Percentiles rank a stretch among this genome's conserved stretches.
These are phyloP conservation scores for Leucosporidium creatinivorum DNA, from an alignment of 768 basidiomycete genomes.

Conservation along the genomic window DNA sequence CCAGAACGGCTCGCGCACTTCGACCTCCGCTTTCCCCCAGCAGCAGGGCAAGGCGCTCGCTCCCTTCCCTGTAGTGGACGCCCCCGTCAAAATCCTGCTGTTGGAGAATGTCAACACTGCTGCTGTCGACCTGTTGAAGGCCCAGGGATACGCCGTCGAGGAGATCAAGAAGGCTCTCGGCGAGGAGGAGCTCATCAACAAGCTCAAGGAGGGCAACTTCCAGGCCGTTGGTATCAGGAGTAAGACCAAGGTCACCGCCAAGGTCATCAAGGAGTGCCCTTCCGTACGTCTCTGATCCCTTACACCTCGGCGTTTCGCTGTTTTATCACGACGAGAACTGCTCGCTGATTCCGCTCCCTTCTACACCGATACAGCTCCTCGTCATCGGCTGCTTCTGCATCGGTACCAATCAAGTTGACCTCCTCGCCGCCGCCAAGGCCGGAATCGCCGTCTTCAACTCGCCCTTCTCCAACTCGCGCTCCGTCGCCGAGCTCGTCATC, in stretches of 20 bases:
- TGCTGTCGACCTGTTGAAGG: constrained; percentile 69
- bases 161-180: constrained; percentile 73
- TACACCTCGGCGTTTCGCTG: neutral
- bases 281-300: constrained; percentile 52
- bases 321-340: neutral
- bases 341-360: neutral
- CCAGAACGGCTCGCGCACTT: neutral
- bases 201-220: constrained; percentile 63
- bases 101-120: constrained; percentile 65
- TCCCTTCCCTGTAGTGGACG: constrained; percentile 40
- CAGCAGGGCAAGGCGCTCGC: constrained; percentile 4
- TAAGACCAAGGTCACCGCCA: constrained; percentile 92
- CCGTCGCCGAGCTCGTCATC: constrained; percentile 96
- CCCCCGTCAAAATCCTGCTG: constrained; percentile 72
- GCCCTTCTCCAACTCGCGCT: constrained; percentile 78
- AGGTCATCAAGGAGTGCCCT: constrained; percentile 74
- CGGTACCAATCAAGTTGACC: constrained; percentile 95
- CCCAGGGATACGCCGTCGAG: constrained; percentile 85
- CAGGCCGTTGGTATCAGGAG: constrained; percentile 94
- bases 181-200: constrained; percentile 83
- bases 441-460: constrained; percentile 99
- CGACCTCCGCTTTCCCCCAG: neutral
- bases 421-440: constrained; percentile 67
- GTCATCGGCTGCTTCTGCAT: constrained; percentile 99
- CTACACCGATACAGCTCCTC: constrained; percentile 56